Percentiles rank a stretch among this genome's conserved stretches.
These are phyloP conservation scores for Nelumbo lutea DNA, from an alignment of 164 flowering plant species.

Conservation along the genomic window DNA sequence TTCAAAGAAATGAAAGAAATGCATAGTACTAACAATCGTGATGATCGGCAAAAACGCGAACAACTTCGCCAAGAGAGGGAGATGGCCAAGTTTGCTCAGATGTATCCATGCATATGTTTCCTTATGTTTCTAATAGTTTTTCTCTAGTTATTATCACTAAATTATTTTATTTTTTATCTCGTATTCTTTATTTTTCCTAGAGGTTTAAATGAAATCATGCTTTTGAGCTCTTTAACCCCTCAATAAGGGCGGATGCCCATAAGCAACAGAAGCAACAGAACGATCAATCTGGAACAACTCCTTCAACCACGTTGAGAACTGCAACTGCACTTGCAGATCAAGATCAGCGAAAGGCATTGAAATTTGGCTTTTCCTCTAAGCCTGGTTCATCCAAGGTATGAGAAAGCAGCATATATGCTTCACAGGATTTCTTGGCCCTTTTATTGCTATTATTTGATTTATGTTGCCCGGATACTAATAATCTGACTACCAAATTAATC, in stretches of 20 bases:
- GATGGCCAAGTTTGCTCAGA: constrained; percentile 86
- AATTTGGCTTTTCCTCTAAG: constrained; percentile 93
- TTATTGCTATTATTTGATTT: too few species aligned
- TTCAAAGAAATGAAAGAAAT: constrained; percentile 97
- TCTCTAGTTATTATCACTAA: neutral
- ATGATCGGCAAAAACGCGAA: constrained; percentile 84
- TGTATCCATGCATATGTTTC: constrained; percentile 33
- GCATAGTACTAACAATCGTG: constrained; percentile 90
- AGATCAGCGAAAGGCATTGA: constrained; percentile 76
- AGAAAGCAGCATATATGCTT: neutral
- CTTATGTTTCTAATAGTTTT: too few species aligned
- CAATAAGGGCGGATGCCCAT: constrained; percentile 69
- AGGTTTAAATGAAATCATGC: neutral
- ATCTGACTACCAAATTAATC: too few species aligned
- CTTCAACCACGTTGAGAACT: constrained; percentile 25
- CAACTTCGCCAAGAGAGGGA: constrained; percentile 85
- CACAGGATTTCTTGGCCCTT: too few species aligned
- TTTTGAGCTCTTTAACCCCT: constrained; percentile 6
- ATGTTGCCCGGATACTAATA: too few species aligned
- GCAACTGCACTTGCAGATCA: constrained; percentile 63
- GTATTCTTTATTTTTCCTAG: neutral
- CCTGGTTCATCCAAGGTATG: constrained; percentile 68
- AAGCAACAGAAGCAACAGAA: constrained; percentile 48
- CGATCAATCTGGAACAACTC: constrained; percentile 36
- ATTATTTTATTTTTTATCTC: neutral